Conservation (phyloP, 2,329 filamentous ascomycete genomes). For the Neodidymelliopsis sp. region DNA sequence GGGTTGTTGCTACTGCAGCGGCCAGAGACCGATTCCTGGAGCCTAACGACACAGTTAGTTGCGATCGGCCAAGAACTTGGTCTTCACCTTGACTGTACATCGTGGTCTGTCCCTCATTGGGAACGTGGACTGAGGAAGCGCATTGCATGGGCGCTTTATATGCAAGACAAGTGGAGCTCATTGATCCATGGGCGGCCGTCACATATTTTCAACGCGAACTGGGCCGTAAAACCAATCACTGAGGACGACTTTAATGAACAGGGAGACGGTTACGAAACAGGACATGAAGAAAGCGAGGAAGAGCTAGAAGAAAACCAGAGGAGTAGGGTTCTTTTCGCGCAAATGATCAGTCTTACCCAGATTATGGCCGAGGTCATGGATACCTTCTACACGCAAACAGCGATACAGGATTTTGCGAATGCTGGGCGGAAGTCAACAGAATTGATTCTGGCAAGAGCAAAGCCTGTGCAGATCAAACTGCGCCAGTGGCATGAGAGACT, state of each 20-base stretch:
- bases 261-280: constrained; percentile 60
- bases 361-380: constrained; percentile 83
- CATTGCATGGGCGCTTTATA: constrained; percentile 88
- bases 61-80: constrained; percentile 88
- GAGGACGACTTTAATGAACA: constrained; percentile 76
- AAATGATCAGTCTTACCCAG: constrained; percentile 77
- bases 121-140: constrained; percentile 85
- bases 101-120: constrained; percentile 88
- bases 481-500: constrained; percentile 82
- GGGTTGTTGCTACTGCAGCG: constrained; percentile 77
- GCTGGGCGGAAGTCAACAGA: constrained; percentile 75
- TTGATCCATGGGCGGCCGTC: constrained; percentile 86
- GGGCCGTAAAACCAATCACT: constrained; percentile 75
- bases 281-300: constrained; percentile 58
- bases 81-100: constrained; percentile 84
- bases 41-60: constrained; percentile 84
- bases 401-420: constrained; percentile 72
- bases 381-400: constrained; percentile 80
- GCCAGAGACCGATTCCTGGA: constrained; percentile 81
- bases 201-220: constrained; percentile 74
- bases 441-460: constrained; percentile 76
- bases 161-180: constrained; percentile 94
- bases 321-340: constrained; percentile 74
- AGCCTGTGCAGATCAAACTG: constrained; percentile 81
- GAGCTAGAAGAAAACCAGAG: constrained; percentile 68